Evolutionary conservation across 1,284 basidiomycete species (phyloP).

Genomic region (Sporisorium reilianum): DNA sequence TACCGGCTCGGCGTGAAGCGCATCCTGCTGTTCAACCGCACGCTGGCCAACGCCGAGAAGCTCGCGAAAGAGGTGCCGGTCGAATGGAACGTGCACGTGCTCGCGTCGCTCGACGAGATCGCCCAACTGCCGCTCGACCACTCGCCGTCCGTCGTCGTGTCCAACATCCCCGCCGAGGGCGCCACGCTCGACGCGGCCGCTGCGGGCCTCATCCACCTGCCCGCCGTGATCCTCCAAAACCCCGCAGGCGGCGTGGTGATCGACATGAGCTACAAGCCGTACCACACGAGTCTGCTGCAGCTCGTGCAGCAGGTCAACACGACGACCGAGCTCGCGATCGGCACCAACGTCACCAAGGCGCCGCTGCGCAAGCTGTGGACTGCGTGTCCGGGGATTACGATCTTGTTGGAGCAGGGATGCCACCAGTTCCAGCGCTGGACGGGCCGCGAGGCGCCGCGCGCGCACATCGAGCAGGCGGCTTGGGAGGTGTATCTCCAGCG

Average conservation of each 20-base stretch:
- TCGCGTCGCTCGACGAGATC: constrained; percentile 43
- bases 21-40: constrained; percentile 68
- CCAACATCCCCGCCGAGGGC: constrained; percentile 65
- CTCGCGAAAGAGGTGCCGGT: constrained; percentile 52
- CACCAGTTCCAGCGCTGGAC: constrained; percentile 67
- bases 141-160: constrained; percentile 52
- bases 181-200: constrained; percentile 40
- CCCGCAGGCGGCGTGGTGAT: constrained; percentile 63
- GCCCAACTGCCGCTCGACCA: constrained; percentile 15
- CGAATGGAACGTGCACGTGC: constrained; percentile 62
- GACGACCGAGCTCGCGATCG: constrained; percentile 9
- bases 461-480: constrained; percentile 48
- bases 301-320: constrained; percentile 43
- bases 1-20: constrained; percentile 59
- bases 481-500: constrained; percentile 56
- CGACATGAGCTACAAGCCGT: constrained; percentile 69
- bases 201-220: constrained; percentile 47
- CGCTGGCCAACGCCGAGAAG: constrained; percentile 56
- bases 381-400: constrained; percentile 60
- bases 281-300: constrained; percentile 59
- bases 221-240: constrained; percentile 45
- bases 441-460: constrained; percentile 54
- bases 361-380: constrained; percentile 47
- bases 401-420: constrained; percentile 66
- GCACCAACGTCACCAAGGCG: constrained; percentile 23